Percentiles rank a stretch among this genome's conserved stretches.
These are phyloP conservation scores for Sarocladium oryzae DNA, from an alignment of 2,329 filamentous ascomycete genomes.

Conservation along the genomic window DNA sequence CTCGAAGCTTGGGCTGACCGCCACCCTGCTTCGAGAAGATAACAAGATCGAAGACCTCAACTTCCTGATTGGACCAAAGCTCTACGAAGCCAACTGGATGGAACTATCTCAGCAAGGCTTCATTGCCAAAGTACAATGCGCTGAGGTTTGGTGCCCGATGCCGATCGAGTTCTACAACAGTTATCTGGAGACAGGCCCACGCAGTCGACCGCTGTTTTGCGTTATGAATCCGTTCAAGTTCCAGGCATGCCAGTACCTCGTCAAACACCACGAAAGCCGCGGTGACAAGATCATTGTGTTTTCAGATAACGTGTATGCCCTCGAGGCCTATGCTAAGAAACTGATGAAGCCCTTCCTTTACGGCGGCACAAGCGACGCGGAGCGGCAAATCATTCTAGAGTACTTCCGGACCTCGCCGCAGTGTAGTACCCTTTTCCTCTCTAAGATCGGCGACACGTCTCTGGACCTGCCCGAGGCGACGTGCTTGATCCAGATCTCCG, in stretches of 20 bases:
- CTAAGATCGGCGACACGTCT: constrained; percentile 92
- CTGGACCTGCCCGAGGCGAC: constrained; percentile 90
- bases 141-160: constrained; percentile 99
- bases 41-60: constrained; percentile 98
- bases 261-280: constrained; percentile 84
- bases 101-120: constrained; percentile 94
- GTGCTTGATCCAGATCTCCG: constrained; percentile 89
- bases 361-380: constrained; percentile 72
- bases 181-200: constrained; percentile 65
- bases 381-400: constrained; percentile 75
- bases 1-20: constrained; percentile 89
- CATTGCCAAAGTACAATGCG: constrained; percentile 94
- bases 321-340: constrained; percentile 73
- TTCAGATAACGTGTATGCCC: constrained; percentile 85
- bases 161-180: constrained; percentile 96
- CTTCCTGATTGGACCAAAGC: constrained; percentile 92
- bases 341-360: constrained; percentile 81
- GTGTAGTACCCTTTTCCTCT: constrained; percentile 85
- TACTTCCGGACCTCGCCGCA: constrained; percentile 86
- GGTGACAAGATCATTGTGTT: constrained; percentile 97
- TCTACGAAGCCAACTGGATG: constrained; percentile 99
- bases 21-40: constrained; percentile 89
- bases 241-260: constrained; percentile 87
- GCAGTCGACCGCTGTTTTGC: constrained; percentile 55
- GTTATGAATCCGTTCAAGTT: constrained; percentile 98